Evolutionary conservation across 192 early-diverging fungal species (phyloP), one percentile per base, ranked within the genome.

Genomic region (Rhizophagus clarus): DNA sequence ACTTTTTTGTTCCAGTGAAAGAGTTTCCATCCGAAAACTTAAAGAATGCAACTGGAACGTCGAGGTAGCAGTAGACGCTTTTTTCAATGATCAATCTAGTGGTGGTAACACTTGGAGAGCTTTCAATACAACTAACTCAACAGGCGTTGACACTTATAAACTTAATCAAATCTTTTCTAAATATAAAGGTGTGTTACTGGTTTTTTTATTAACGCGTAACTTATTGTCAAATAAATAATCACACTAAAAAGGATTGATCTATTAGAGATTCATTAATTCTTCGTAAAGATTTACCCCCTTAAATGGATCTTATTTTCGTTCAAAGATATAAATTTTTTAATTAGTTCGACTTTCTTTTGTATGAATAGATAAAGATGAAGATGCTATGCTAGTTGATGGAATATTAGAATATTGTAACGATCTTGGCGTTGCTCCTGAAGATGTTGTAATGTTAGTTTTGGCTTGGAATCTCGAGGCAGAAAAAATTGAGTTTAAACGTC

Each of bases 331-430:
- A n/a, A 29, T 45, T 42, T 22, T 63, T 61, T 63, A 26, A 28
- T 32, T 37, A 56, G 51, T 45, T 45, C 60, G 64, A 42, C 56
- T 24, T 37, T 61, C 49, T 20, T 71, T 79, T 61, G 40, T 70
- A 63, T 66, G 64, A 32, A 56, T 84, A 90, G 90, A 92, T 77
- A 78, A 85, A 26, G 90, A 93, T 32, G 85, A 89, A 63, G 87
- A 92, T 83, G 77, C 84, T 11, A 95, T 96, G 79, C 74, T 87
- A 34, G 84, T 94, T 26, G 94, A 96, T 24, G 95, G 94, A 24
- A 93, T 89, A 26, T 89, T 92, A 72, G 80, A 88, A 73, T 88
- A 93, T 26, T 94, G 92, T 76, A 79, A 83, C 29, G 94, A 93
- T 79, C 84, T 96, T 62, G 87, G 85, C 22, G 89, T 96, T 60